A percentile compares a stretch with the other conserved stretches of the same genome.
Evolutionary conservation across 2,329 filamentous ascomycete species (phyloP).

Genomic region (Exophiala sp.): DNA sequence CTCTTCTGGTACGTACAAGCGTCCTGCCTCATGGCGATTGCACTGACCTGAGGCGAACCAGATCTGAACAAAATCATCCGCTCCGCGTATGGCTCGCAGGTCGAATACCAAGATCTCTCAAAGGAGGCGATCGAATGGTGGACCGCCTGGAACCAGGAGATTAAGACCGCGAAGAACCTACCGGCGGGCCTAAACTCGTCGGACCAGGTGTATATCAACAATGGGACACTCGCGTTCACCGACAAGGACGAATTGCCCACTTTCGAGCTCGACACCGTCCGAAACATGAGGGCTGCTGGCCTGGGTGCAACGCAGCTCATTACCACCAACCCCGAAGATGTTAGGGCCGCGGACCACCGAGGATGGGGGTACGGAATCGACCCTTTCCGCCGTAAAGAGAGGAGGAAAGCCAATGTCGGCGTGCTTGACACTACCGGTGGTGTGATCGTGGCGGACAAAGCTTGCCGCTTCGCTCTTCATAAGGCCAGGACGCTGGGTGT

Average conservation of each 20-base stretch:
- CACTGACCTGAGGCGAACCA: constrained; percentile 18
- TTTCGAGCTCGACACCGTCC: constrained; percentile 39
- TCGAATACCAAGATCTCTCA: constrained; percentile 47
- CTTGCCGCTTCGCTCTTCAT: constrained; percentile 45
- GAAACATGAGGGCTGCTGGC: constrained; percentile 37
- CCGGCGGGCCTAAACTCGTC: constrained; percentile 38
- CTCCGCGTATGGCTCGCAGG: constrained; percentile 41
- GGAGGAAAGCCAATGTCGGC: constrained; percentile 32
- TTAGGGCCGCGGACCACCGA: constrained; percentile 29
- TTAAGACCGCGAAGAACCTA: constrained; percentile 30
- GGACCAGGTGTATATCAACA: constrained; percentile 40
- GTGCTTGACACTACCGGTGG: constrained; percentile 50
- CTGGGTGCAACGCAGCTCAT: constrained; percentile 36
- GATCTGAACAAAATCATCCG: constrained; percentile 33
- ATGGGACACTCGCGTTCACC: constrained; percentile 31
- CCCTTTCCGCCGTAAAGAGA: constrained; percentile 36
- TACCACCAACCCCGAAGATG: constrained; percentile 32
- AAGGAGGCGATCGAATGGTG: constrained; percentile 43
- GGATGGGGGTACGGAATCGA: constrained; percentile 35
- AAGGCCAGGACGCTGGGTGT: constrained; percentile 42
- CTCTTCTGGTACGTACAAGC: constrained; percentile 26
- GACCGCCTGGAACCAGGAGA: constrained; percentile 46
- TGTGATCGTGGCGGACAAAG: constrained; percentile 45
- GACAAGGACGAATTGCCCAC: constrained; percentile 10
- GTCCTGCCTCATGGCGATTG: neutral